These are phyloP conservation scores for Dothideomycetes sp. DNA, from an alignment of 2,329 filamentous ascomycete species.

Conservation along the genomic window DNA sequence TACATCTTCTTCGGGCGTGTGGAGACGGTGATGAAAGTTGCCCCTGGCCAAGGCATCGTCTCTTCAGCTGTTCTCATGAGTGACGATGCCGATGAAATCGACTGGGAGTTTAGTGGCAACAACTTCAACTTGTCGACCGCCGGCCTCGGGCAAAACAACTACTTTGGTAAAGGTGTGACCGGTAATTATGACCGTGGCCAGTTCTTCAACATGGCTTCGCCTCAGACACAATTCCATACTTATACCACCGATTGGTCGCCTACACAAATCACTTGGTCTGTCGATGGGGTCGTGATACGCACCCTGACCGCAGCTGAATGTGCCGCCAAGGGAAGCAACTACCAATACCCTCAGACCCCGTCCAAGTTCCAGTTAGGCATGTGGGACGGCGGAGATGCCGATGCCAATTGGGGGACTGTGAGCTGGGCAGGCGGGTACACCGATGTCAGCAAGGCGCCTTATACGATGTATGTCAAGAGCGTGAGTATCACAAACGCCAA, in stretches of 20 bases:
- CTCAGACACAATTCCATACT: constrained; percentile 50
- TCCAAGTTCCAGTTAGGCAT: constrained; percentile 39
- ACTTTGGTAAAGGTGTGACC: constrained; percentile 45
- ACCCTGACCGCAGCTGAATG: constrained; percentile 21
- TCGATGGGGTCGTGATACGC: constrained; percentile 41
- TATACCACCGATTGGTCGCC: constrained; percentile 66
- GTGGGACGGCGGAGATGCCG: constrained; percentile 71
- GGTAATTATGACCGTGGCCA: constrained; percentile 38
- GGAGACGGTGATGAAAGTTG: constrained; percentile 35
- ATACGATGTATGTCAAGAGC: constrained; percentile 23
- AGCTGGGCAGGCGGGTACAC: constrained; percentile 26
- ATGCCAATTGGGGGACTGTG: constrained; percentile 15
- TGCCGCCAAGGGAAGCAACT: constrained; percentile 27
- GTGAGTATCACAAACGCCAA: constrained; percentile 24
- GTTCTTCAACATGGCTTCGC: constrained; percentile 24
- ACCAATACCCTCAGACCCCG: constrained; percentile 20
- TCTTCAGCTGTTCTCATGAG: constrained; percentile 40
- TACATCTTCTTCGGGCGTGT: constrained; percentile 45
- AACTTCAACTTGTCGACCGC: constrained; percentile 16
- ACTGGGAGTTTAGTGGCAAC: constrained; percentile 36
- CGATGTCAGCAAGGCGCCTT: constrained; percentile 20
- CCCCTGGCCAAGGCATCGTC: constrained; percentile 38
- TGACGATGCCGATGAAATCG: constrained; percentile 43
- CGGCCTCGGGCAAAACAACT: constrained; percentile 37
- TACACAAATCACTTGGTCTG: constrained; percentile 54